Base-by-base conservation (phyloP, 805 yeast genomes). In the Vanderwaltozyma polyspora region DNA sequence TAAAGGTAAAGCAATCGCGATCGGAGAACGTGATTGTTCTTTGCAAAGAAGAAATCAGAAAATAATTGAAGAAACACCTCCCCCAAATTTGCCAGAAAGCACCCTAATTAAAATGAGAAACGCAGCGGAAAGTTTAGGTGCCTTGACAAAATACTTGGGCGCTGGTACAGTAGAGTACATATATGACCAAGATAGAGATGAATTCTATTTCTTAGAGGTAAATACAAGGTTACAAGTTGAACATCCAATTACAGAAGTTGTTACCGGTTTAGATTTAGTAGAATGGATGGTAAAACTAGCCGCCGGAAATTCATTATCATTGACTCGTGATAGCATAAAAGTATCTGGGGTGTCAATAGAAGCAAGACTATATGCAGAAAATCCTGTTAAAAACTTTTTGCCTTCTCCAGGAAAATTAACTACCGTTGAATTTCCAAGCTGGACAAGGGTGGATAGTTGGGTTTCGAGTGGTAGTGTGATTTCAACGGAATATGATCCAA, bases 111-210 rank as follows among this genome's bases (percentile, higher is more conserved):
- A 66, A 34, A 76, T 89, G 80, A 75, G 87, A 60, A 64, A 66
- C 34, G 89, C 95, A 28, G 84, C 95, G 28, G 94, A 83, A 57
- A 78, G 76, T 35, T 66, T 89, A 42, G 95, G 79, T 31, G 63
- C 86, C 2, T 64, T 79, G 18, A 75, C 91, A 79, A 78, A 83
- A 48, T 89, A 91, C 64, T 86, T 84, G 62, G 77, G 95, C 62
- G 98, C 97, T 27, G 98, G 97, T 59, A 89, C 98, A 6, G 94
- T 91, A 48, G 98, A 89, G 62, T 89, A 78, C 57, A 87, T 89
- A 49, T 89, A 83, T 53, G 97, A 91, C 55, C 79, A 80, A 51
- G 68, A 60, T 36, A 67, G 94, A 47, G 89, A 87, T 55, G 91
- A 79, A 55, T 91, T 89, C 58, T 89, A 89, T 66, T 89, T 89